phyloP scores from a whole-genome alignment of 176 grass and related monocot species.

The Carex cristatella region DNA sequence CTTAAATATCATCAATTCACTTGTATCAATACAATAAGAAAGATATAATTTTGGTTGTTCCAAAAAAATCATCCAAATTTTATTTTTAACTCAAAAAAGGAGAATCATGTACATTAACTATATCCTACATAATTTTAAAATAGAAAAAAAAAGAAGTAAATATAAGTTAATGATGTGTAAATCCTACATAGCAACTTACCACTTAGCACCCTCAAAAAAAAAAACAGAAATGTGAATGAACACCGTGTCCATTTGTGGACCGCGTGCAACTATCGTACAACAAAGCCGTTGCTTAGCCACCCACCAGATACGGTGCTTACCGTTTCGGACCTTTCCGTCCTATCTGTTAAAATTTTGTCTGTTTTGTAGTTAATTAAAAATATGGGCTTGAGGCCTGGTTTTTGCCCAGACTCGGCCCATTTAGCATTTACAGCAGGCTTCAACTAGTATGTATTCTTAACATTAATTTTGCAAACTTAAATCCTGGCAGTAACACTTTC shows the following conservation, averaged over 20 bases:
- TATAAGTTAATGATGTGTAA: too few relatives aligned
- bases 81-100: too few relatives aligned
- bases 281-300: constrained; percentile 6
- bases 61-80: too few relatives aligned
- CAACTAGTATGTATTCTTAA: background rate
- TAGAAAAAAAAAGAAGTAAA: too few relatives aligned
- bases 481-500: background rate
- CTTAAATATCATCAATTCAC: background rate
- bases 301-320: constrained; percentile 1
- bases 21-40: too few relatives aligned
- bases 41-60: too few relatives aligned
- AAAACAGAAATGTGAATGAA: background rate
- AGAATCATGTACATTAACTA: too few relatives aligned
- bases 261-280: background rate
- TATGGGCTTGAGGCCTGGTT: background rate
- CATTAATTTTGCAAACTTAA: too few relatives aligned
- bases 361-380: background rate
- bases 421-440: background rate
- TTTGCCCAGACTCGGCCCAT: background rate
- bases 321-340: background rate
- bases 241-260: background rate
- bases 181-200: background rate
- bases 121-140: too few relatives aligned
- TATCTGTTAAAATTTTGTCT: constrained; percentile 2
- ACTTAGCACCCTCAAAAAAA: background rate